Conservation (phyloP, 805 yeast genomes). For the Candida pini region DNA sequence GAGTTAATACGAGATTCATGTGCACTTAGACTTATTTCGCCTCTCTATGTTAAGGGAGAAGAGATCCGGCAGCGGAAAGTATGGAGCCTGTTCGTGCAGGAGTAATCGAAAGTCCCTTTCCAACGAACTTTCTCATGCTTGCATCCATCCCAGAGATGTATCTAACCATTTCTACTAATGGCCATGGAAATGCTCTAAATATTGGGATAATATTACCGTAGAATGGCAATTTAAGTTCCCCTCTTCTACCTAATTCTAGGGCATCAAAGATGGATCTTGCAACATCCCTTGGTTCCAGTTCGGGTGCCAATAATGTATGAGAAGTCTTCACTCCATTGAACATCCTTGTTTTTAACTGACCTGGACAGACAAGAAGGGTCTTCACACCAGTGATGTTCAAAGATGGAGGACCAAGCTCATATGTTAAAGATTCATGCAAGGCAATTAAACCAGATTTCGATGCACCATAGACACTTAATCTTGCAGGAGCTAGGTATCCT, state of each 20-base stretch:
- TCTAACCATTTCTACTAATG: constrained; percentile 50
- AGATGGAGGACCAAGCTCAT: constrained; percentile 55
- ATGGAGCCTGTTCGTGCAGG: constrained; percentile 13
- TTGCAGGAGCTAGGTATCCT: constrained; percentile 81
- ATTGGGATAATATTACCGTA: constrained; percentile 74
- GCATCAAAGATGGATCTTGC: constrained; percentile 55
- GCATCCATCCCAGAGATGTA: constrained; percentile 64
- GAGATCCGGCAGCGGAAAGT: constrained; percentile 14
- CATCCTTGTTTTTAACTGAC: constrained; percentile 75
- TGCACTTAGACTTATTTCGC: background rate
- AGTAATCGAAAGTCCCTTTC: constrained; percentile 14
- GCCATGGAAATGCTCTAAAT: constrained; percentile 69
- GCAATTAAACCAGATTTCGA: constrained; percentile 84
- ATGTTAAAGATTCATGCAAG: constrained; percentile 73
- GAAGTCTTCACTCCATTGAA: constrained; percentile 74
- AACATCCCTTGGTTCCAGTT: constrained; percentile 60
- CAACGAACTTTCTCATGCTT: constrained; percentile 30
- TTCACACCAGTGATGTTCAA: constrained; percentile 48
- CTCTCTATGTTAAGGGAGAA: too few relatives aligned
- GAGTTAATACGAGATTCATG: background rate
- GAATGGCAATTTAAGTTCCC: constrained; percentile 67
- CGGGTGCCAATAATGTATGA: constrained; percentile 72
- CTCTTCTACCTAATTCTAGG: constrained; percentile 54
- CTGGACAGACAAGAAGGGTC: constrained; percentile 78
- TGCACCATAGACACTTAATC: constrained; percentile 79